Base-by-base conservation (phyloP, 139 green algal species). In the Coelastrella sp. region DNA sequence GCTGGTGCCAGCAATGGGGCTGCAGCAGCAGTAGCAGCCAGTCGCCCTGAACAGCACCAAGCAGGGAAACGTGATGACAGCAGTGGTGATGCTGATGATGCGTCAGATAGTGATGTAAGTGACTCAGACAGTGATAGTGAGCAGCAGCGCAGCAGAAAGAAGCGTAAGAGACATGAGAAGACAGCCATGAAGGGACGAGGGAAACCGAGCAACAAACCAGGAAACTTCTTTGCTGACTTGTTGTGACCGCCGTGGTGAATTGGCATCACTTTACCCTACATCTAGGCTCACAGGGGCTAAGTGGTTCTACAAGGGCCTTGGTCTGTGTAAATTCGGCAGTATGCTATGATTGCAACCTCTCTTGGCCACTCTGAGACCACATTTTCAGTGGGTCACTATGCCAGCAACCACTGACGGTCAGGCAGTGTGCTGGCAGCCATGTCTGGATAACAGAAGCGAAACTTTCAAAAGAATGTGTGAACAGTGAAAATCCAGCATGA, bases 141-240 rank as follows among this genome's bases (percentile, higher is more conserved):
- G 60, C 60, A 76, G n/a, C 80, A 76, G 60, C n/a, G 75, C 74
- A 77, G 74, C 60, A 83, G 14, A 66, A 82, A 65, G n/a, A 92
- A 94, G 90, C 93, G 90, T 11, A 81, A 80, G n/a, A 87, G 88
- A 71, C 60, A 75, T 23, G 89, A 93, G 75, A 91, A 85, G 13
- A 91, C 88, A 65, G 89, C 93, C 79, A 92, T 92, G 85, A 93
- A 88, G 13, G 93, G 89, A 61, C 92, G 89, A 19, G 80, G 87
- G 61, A 90, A 86, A 80, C 57, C 75, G 32, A 47, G 0, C 22
- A 80, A 16, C 65, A 93, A 93, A 83, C 14, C 22, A 4, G 74
- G 77, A 20, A 93, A 93, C 73, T 95, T 95, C 68, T 95, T 95
- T 85, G 79, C 90, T 20, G 93, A 92, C 75, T 58, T 95, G 77